These are phyloP conservation scores for Akanthomyces muscarius DNA, from an alignment of 2,329 filamentous ascomycete species.

Conservation along the genomic window DNA sequence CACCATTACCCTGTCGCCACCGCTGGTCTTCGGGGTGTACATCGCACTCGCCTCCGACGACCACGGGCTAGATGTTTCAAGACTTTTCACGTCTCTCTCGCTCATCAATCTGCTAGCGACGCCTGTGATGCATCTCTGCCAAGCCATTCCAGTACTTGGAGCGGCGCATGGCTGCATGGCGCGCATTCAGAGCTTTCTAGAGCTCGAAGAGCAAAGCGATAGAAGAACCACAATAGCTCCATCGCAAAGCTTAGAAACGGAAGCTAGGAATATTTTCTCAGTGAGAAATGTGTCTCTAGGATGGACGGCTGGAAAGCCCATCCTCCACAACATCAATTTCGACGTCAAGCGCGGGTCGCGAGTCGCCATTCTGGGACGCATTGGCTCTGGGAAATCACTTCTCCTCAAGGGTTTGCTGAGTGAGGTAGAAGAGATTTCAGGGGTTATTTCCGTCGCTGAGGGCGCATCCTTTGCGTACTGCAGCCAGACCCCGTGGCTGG, in stretches of 20 bases:
- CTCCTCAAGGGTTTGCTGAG: background rate
- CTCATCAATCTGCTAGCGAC: conserved; percentile 3
- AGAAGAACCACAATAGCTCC: background rate
- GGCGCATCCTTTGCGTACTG: background rate
- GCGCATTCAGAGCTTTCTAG: background rate
- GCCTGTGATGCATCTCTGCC: conserved; percentile 7
- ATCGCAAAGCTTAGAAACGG: background rate
- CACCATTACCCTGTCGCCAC: conserved; percentile 6
- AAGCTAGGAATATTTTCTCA: background rate
- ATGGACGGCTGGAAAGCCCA: background rate
- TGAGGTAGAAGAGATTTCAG: background rate
- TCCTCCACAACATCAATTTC: background rate
- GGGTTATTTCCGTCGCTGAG: background rate
- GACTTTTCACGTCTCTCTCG: background rate
- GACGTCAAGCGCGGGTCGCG: conserved; percentile 4
- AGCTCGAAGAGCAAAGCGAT: conserved; percentile 1
- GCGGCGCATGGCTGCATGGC: conserved; percentile 9
- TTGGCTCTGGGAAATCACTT: background rate
- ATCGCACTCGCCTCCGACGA: background rate
- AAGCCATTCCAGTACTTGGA: background rate
- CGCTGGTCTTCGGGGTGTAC: conserved; percentile 4
- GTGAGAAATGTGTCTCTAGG: background rate
- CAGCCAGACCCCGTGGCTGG: conserved; percentile 9
- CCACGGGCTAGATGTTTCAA: background rate
- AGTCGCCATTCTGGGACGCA: conserved; percentile 1